Evolutionary conservation across 305 asterid species (phyloP), one percentile per base, ranked within the genome.

Genomic region (Rubia occidens): DNA sequence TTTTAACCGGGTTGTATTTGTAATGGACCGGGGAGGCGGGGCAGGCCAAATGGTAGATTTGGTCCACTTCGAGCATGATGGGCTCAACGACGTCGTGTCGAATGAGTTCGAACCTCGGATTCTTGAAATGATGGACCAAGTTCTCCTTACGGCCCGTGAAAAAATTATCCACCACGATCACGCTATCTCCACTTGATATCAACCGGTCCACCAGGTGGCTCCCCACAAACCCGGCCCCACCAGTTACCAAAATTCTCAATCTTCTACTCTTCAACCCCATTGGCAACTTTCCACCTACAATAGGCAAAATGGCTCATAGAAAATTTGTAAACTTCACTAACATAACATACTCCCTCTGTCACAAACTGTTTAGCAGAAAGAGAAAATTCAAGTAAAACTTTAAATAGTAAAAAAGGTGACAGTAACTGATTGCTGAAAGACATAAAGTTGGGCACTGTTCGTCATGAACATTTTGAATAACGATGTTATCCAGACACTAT

Each of bases 11-110:
- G 76, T 91, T 91, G 80, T 80, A 87, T 79, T 91, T 91, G 86
- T 91, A 91, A 79, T 91, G 94, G 17, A 89, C 96, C 0, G 96
- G 97, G 63, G 95, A 91, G 10, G 97, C 96, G 26, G 97, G 97
- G 85, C 96, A 91, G 72, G 97, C 97, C 81, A 91, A 72, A 72
- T 91, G 96, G 85, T 91, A 91, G 71, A 91, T 86, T 26, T 87
- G 95, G 72, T 91, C 98, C 15, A 89, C 95, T 75, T 91, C 98
- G 10, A 91, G 79, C 83, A 91, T 40, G 43, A 91, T 88, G 0
- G 98, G 98, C 76, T 91, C 95, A 8, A 89, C 96, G 6, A 87
- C 96, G 54, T 91, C 98, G 20, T 87, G 96, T 0, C 96, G 80
- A 4, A 89, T 88, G 58, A 91, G 88, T 76, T 91, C 97, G 32